Base-by-base conservation (phyloP, 768 basidiomycete species). In the Podaxis sp. region DNA sequence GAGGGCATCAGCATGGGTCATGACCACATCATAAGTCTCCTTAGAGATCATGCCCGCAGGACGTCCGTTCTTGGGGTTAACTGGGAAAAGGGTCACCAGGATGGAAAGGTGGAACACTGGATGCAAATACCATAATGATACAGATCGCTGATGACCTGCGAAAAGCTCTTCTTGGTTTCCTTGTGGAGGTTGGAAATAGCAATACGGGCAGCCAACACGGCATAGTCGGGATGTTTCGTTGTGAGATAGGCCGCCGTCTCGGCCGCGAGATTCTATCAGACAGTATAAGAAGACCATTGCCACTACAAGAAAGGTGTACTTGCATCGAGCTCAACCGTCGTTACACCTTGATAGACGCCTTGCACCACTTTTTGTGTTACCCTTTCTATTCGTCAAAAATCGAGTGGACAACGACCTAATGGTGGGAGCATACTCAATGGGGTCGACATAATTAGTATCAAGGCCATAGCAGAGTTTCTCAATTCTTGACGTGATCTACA, bases 111-210 rank as follows among this genome's bases (percentile, higher is more conserved):
- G 28, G 7, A 32, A 32, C 7, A 32, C 7, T 7, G 48, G 21
- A 54, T 36, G 35, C 9, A 70, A 85, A 25, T 64, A 94, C 94
- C 78, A 78, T 95, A 98, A 50, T 84, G 77, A 72, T 98, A 93
- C 38, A 99, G 78, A 71, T 98, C 95, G 61, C 85, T 86, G 69
- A 99, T 82, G 64, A 99, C 96, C 62, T 88, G 83, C 1, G 93
- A 94, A 72, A 99, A 98, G 66, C 78, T 91, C 81, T 98, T 98
- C 79, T 95, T 98, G 16, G 97, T 98, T 77, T 99, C 96, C 70
- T 99, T 98, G 84, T 99, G 97, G 10, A 98, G 78, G 71, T 98
- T 99, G 52, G 96, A 98, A 68, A 99, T 94, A 59, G 97, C 97
- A 57, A 99, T 98, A 61, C 97, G 93, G 21, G 97, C 97, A 4